Evolutionary conservation across 2,329 filamentous ascomycete genomes (phyloP).

Genomic region (Colletotrichum liriopes): DNA sequence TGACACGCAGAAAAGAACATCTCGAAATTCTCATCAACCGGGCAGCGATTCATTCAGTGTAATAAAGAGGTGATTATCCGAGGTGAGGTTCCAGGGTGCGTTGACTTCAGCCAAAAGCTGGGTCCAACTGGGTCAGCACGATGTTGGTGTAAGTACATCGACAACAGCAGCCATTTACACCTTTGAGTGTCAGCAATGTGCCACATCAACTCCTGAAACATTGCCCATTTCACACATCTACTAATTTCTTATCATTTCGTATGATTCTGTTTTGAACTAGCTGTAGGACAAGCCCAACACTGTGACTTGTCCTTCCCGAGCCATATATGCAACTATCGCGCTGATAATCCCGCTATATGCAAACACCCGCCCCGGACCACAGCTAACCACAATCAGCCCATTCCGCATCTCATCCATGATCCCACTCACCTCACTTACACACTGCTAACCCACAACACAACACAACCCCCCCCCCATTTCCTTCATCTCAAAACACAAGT

Average conservation of each 20-base stretch:
- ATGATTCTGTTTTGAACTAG: background rate
- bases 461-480: background rate
- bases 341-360: background rate
- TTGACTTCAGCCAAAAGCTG: background rate
- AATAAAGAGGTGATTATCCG: too few species aligned
- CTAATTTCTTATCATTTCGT: background rate
- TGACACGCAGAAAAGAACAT: background rate
- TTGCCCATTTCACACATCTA: too few species aligned
- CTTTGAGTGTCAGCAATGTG: background rate
- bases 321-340: conserved; percentile 2
- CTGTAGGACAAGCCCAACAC: background rate
- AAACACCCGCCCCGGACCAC: conserved; percentile 7
- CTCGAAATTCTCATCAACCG: background rate
- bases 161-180: background rate
- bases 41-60: too few species aligned
- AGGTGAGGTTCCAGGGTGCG: background rate
- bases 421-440: conserved; percentile 20
- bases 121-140: background rate
- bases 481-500: background rate
- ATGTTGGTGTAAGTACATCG: too few species aligned
- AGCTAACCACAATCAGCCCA: conserved; percentile 37
- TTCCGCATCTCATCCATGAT: conserved; percentile 10
- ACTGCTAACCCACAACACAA: conserved; percentile 12
- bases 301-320: background rate
- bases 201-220: background rate